Percentiles rank a stretch among this genome's conserved stretches.
Evolutionary conservation across 352 stramenopile genomes (phyloP).

Genomic region (Paralagenidium karlingii): DNA sequence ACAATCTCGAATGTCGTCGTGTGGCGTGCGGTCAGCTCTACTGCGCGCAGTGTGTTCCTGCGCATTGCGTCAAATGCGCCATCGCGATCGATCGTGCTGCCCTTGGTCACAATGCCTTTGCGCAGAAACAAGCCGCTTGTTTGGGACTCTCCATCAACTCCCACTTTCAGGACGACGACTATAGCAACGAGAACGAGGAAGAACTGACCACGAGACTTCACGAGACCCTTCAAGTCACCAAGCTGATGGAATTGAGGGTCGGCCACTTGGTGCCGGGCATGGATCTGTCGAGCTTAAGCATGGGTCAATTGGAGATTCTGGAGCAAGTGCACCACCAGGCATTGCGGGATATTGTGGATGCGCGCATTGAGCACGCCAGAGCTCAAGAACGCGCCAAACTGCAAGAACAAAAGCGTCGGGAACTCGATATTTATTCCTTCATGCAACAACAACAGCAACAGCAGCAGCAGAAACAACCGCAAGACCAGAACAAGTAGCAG

Average conservation of each 20-base stretch:
- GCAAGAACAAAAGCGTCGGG: too few species aligned
- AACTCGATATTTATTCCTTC: too few species aligned
- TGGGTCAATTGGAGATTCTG: constrained; percentile 62
- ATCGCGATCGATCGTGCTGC: constrained; percentile 17
- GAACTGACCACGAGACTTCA: constrained; percentile 12
- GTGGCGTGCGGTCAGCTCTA: constrained; percentile 53
- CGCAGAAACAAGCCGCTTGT: constrained; percentile 39
- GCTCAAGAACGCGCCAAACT: constrained; percentile 42
- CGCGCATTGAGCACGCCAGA: constrained; percentile 41
- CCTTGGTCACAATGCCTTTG: constrained; percentile 52
- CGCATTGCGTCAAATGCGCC: constrained; percentile 44
- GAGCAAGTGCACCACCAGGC: constrained; percentile 42
- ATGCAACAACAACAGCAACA: too few species aligned
- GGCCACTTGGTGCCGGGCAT: constrained; percentile 32
- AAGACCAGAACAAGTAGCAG: too few species aligned
- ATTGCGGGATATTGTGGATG: constrained; percentile 44
- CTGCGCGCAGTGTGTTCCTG: constrained; percentile 40
- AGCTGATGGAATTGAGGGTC: constrained; percentile 25
- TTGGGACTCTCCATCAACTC: constrained; percentile 24
- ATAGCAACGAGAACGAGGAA: neutral
- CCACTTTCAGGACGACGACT: neutral
- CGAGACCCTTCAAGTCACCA: constrained; percentile 14
- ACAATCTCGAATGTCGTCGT: constrained; percentile 54
- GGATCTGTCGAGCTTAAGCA: constrained; percentile 41
- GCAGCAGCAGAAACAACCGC: too few species aligned